Evolutionary conservation across 495 filamentous ascomycete genomes (phyloP), one percentile per base, ranked within the genome.

Genomic region (Aspergillus haitiensis): DNA sequence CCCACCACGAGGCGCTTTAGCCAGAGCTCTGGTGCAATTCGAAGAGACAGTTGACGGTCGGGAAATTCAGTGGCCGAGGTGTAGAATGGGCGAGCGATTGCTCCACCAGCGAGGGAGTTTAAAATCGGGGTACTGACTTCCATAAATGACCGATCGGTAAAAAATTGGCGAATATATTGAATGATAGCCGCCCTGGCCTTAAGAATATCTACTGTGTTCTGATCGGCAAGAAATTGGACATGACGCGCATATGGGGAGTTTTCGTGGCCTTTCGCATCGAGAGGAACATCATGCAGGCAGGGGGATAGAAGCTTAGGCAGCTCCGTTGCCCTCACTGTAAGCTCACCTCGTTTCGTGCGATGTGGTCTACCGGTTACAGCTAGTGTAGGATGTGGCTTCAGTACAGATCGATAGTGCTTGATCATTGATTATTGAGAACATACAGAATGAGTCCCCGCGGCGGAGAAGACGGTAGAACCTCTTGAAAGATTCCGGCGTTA

Each of bases 11-110:
- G 76, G 59, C 92, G 83, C 79, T 98, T 98, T 63, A 98, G 80
- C 90, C 91, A 98, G 12, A 98, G 76, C 74, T 98, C 94, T 6
- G 95, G 94, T 2, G 94, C 95, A 62, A 98, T 92, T 42, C 91
- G 76, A 58, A 98, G 74, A 10, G 88, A 81, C 16, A 98, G 74
- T 59, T 83, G 72, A 42, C 82, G 86, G 18, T 85, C 84, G 0
- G 84, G 77, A 52, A 93, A 86, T 55, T 90, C 90, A 3, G 83
- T 87, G 3, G 90, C 84, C 31, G 76, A 70, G 0, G 92, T 97
- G 53, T 82, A 75, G 69, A 98, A 98, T 6, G 94, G 91, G 36
- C 90, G 86, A 35, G 94, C 94, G 47, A 84, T 79, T 16, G 94
- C 94, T 33, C 94, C 94, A 57, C 91, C 86, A 11, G 91, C 90